Percentiles rank a stretch among this genome's conserved stretches.
Conservation (phyloP, 2,329 filamentous ascomycete genomes). For the Colletotrichum gloeosporioides region DNA sequence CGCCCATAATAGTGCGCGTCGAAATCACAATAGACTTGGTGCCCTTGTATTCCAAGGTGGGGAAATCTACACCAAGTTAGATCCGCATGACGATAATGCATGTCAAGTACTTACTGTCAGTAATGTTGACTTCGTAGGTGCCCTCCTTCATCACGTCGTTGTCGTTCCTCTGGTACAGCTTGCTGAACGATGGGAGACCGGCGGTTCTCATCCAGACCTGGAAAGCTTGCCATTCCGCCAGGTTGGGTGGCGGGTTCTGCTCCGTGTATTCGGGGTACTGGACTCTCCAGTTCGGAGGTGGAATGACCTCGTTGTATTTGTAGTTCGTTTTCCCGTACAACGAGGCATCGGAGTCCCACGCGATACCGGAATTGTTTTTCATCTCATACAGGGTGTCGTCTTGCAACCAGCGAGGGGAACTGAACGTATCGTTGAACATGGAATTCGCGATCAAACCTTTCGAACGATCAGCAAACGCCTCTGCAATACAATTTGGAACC, state of each 20-base stretch:
- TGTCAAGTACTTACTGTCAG: constrained; percentile 69
- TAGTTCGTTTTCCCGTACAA: constrained; percentile 79
- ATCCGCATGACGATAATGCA: background rate
- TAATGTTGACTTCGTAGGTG: constrained; percentile 77
- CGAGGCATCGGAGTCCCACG: constrained; percentile 83
- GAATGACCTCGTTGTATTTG: constrained; percentile 68
- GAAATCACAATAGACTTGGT: constrained; percentile 91
- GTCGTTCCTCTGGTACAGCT: constrained; percentile 87
- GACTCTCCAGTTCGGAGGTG: constrained; percentile 84
- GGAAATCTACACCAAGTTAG: constrained; percentile 68
- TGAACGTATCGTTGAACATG: constrained; percentile 92
- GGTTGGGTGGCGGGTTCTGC: constrained; percentile 69
- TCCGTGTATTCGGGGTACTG: constrained; percentile 70
- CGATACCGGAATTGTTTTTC: constrained; percentile 76
- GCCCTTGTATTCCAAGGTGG: constrained; percentile 78
- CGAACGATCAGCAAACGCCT: background rate
- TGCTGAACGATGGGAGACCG: constrained; percentile 92
- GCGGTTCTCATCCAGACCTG: constrained; percentile 99
- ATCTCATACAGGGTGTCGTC: constrained; percentile 69
- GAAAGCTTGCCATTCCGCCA: constrained; percentile 81
- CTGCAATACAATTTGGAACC: background rate
- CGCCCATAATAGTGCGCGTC: constrained; percentile 90
- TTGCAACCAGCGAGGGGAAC: constrained; percentile 62
- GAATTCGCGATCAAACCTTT: constrained; percentile 88
- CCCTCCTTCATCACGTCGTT: constrained; percentile 69